A percentile compares a stretch with the other conserved stretches of the same genome.
Evolutionary conservation across 2,329 filamentous ascomycete species (phyloP).

Genomic region (Neocucurbitaria cava): DNA sequence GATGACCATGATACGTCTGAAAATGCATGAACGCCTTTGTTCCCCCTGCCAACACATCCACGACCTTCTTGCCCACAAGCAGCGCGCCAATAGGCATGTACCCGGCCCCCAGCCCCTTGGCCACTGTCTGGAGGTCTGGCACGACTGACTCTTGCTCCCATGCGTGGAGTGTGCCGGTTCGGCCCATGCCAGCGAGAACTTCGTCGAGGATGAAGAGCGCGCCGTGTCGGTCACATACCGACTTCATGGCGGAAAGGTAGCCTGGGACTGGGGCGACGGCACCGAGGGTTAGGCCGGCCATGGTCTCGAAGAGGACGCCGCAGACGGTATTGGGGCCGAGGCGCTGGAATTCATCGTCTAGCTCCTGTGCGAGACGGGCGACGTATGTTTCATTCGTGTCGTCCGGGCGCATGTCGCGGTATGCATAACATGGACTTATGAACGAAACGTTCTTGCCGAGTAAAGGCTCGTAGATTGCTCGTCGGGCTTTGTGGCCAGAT

Average conservation of each 20-base stretch:
- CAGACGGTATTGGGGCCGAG: conserved; percentile 70
- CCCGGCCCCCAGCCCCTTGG: conserved; percentile 69
- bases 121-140: conserved; percentile 70
- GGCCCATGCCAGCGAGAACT: conserved; percentile 71
- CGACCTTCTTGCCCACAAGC: conserved; percentile 59
- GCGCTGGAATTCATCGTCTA: conserved; percentile 69
- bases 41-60: conserved; percentile 52
- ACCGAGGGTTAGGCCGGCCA: conserved; percentile 73
- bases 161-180: conserved; percentile 64
- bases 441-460: conserved; percentile 63
- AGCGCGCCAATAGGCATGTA: conserved; percentile 67
- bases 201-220: conserved; percentile 78
- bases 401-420: conserved; percentile 59
- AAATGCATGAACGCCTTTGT: conserved; percentile 62
- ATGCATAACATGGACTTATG: conserved; percentile 71
- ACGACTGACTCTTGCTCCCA: conserved; percentile 65
- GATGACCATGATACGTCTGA: conserved; percentile 68
- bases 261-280: conserved; percentile 70
- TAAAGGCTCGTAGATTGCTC: conserved; percentile 67
- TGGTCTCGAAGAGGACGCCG: conserved; percentile 74
- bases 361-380: conserved; percentile 64
- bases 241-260: conserved; percentile 72
- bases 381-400: conserved; percentile 68
- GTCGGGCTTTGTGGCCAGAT: conserved; percentile 66
- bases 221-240: conserved; percentile 72